Conservation (phyloP, 306 rosid genomes). For the Dryas drummondii region DNA sequence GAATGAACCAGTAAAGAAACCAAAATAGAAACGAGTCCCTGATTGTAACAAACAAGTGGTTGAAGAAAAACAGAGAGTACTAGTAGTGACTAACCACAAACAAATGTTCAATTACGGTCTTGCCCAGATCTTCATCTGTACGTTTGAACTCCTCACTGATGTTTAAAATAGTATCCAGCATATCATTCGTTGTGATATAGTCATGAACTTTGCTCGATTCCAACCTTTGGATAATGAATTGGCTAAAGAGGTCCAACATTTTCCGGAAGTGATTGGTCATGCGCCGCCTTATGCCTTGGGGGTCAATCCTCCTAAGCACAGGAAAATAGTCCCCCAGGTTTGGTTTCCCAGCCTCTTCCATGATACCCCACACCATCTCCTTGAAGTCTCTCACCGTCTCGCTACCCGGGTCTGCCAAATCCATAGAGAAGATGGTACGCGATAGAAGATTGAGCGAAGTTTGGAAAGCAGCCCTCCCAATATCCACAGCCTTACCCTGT, state of each 20-base stretch:
- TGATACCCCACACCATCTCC: neutral
- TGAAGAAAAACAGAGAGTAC: too few relatives aligned
- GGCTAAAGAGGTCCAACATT: neutral
- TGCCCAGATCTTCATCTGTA: neutral
- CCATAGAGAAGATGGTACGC: slow-evolving; percentile 37
- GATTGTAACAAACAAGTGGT: too few relatives aligned
- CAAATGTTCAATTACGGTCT: neutral
- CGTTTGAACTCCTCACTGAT: neutral
- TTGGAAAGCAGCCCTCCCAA: slow-evolving; percentile 44
- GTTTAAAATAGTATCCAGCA: slow-evolving; percentile 5
- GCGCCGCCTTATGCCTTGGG: slow-evolving; percentile 4
- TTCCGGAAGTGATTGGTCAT: neutral
- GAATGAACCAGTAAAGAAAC: too few relatives aligned
- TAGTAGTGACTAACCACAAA: slow-evolving; percentile 4
- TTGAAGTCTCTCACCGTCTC: slow-evolving; percentile 24
- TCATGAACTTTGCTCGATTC: neutral
- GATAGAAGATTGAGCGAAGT: slow-evolving; percentile 43
- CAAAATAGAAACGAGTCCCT: too few relatives aligned
- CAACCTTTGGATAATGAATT: neutral
- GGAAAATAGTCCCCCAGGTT: slow-evolving; percentile 26
- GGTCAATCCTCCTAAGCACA: slow-evolving; percentile 15
- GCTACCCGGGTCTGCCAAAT: slow-evolving; percentile 27
- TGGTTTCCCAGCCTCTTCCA: slow-evolving; percentile 16
- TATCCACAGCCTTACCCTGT: slow-evolving; percentile 31
- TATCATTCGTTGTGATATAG: slow-evolving; percentile 2